These are phyloP conservation scores for Phyllosticta citribraziliensis DNA, from an alignment of 2,329 filamentous ascomycete genomes.

Conservation along the genomic window DNA sequence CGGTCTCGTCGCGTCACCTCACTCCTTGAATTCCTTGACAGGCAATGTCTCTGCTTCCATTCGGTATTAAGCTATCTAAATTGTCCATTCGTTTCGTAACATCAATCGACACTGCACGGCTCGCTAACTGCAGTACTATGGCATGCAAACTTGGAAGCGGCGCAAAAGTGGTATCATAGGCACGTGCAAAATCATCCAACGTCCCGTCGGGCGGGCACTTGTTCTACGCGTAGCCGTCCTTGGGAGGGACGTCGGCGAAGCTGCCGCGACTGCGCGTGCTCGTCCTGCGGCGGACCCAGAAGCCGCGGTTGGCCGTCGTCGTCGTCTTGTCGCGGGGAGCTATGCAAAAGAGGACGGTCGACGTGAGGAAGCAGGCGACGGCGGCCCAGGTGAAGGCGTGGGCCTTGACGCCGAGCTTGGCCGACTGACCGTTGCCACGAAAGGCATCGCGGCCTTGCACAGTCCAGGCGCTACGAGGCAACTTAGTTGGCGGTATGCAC, in stretches of 20 bases:
- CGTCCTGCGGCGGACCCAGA: slow-evolving; percentile 39
- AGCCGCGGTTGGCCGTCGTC: slow-evolving; percentile 29
- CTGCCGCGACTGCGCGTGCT: slow-evolving; percentile 41
- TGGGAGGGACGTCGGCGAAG: slow-evolving; percentile 51
- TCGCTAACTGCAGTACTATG: not conserved
- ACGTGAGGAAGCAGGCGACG: slow-evolving; percentile 55
- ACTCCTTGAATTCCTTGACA: not conserved
- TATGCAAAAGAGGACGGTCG: slow-evolving; percentile 57
- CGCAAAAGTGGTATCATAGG: not conserved
- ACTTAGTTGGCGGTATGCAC: not conserved
- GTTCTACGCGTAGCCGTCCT: slow-evolving; percentile 56
- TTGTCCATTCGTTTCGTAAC: not conserved
- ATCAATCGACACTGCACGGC: not conserved
- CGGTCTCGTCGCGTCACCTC: not conserved
- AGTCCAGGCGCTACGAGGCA: slow-evolving; percentile 47
- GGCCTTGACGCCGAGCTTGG: slow-evolving; percentile 55
- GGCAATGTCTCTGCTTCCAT: not conserved
- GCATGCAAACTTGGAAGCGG: not conserved
- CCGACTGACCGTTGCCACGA: slow-evolving; percentile 42
- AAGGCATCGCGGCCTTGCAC: slow-evolving; percentile 62
- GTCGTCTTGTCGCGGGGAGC: slow-evolving; percentile 25
- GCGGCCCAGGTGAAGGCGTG: slow-evolving; percentile 73
- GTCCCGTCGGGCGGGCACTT: not conserved
- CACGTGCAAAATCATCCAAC: not conserved
- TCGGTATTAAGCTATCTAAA: not conserved